These are phyloP conservation scores for Aphanomyces cochlioides DNA, from an alignment of 352 stramenopile species.

Conservation along the genomic window DNA sequence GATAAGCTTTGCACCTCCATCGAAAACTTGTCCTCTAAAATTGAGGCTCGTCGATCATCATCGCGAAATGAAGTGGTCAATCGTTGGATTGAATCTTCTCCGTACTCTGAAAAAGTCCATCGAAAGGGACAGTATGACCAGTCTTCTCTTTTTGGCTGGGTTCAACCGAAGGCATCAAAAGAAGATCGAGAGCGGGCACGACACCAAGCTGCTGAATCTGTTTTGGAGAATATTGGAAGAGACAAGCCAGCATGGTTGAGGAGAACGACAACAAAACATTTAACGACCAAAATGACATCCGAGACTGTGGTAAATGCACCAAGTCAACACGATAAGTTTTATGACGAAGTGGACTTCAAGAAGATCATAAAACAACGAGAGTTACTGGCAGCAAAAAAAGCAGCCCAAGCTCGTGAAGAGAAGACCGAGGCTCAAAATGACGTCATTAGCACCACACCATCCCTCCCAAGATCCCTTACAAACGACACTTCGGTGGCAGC, in stretches of 20 bases:
- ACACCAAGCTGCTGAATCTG: not conserved
- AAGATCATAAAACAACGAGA: not conserved
- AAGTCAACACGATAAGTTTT: conserved; percentile 13
- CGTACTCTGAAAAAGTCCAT: not conserved
- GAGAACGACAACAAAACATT: not conserved
- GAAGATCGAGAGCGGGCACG: not conserved
- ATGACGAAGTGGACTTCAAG: conserved; percentile 22
- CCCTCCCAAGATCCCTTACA: too few species aligned
- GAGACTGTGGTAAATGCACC: not conserved
- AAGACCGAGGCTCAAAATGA: not conserved
- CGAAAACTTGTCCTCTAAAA: not conserved
- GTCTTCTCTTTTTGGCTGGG: not conserved
- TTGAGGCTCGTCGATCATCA: not conserved
- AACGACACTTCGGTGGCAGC: not conserved
- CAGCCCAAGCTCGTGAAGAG: not conserved
- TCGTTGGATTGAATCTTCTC: not conserved
- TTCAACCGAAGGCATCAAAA: not conserved
- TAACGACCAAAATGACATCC: conserved; percentile 17
- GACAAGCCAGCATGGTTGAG: not conserved
- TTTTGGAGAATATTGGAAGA: not conserved
- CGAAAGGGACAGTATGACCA: conserved; percentile 9
- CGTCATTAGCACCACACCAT: too few species aligned
- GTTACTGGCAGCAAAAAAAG: not conserved
- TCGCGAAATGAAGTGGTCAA: conserved; percentile 5
- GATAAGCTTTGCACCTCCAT: not conserved